Percentiles rank a stretch among this genome's conserved stretches.
Evolutionary conservation across 495 filamentous ascomycete genomes (phyloP).

Genomic region (Gamarada debralockiae): DNA sequence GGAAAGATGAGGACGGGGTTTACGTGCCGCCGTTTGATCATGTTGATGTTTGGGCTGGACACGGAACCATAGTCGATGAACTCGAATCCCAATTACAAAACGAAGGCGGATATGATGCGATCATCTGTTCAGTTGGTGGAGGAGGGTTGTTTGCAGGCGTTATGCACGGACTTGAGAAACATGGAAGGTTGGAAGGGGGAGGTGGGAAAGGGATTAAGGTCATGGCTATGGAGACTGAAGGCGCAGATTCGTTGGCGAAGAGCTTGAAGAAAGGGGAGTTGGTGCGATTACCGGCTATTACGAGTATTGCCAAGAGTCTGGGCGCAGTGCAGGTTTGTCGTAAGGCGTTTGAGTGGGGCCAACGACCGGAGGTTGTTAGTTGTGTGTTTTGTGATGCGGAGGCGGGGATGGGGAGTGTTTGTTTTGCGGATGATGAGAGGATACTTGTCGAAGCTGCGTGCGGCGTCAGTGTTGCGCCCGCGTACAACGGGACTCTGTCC

Average conservation of each 20-base stretch:
- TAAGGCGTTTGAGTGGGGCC: slow-evolving; percentile 54
- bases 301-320: slow-evolving; percentile 73
- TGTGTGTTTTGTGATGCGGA: slow-evolving; percentile 74
- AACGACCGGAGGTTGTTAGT: slow-evolving; percentile 47
- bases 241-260: slow-evolving; percentile 67
- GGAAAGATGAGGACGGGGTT: slow-evolving; percentile 47
- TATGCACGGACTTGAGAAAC: slow-evolving; percentile 62
- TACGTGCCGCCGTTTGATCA: slow-evolving; percentile 94
- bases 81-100: slow-evolving; percentile 53
- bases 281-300: slow-evolving; percentile 69
- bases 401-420: slow-evolving; percentile 70
- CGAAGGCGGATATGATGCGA: slow-evolving; percentile 31
- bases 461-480: slow-evolving; percentile 68
- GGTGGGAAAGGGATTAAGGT: slow-evolving; percentile 34
- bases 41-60: slow-evolving; percentile 78
- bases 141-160: slow-evolving; percentile 83
- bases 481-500: slow-evolving; percentile 61
- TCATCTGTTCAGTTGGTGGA: slow-evolving; percentile 85
- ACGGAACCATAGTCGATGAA: slow-evolving; percentile 71
- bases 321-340: slow-evolving; percentile 72
- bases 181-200: slow-evolving; percentile 28
- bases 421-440: slow-evolving; percentile 78
- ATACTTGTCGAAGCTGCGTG: slow-evolving; percentile 80
- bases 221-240: slow-evolving; percentile 77
- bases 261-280: slow-evolving; percentile 56